phyloP scores from a whole-genome alignment of 306 rosid species.

The Rosa chinensis region DNA sequence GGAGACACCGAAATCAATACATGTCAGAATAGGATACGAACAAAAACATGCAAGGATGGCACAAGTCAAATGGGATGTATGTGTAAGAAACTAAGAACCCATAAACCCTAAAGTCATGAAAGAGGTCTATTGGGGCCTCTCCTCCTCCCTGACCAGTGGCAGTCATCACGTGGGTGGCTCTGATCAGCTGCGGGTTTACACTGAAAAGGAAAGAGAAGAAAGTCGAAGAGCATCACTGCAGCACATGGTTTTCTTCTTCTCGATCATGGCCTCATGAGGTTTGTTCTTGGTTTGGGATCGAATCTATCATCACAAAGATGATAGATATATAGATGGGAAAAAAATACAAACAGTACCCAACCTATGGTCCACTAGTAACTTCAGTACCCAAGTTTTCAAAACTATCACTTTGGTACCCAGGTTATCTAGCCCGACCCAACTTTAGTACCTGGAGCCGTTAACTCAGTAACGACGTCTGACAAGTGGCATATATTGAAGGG shows the following conservation, averaged over 20 bases:
- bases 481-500: too few species aligned
- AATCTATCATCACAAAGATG: not conserved
- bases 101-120: not conserved
- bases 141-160: not conserved
- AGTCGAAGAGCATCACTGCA: constrained; percentile 9
- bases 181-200: not conserved
- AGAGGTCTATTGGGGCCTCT: not conserved
- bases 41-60: constrained; percentile 12
- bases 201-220: not conserved
- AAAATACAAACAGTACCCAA: too few species aligned
- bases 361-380: too few species aligned
- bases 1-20: not conserved
- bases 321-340: not conserved
- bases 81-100: not conserved
- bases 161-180: constrained; percentile 15
- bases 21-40: constrained; percentile 1
- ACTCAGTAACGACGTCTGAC: too few species aligned
- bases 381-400: too few species aligned
- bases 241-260: constrained; percentile 11
- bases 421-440: too few species aligned
- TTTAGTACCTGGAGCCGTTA: too few species aligned
- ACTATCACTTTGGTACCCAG: too few species aligned
- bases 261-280: not conserved
- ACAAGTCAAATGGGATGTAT: constrained; percentile 2
- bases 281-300: not conserved